Percentiles rank a stretch among this genome's conserved stretches.
Evolutionary conservation across 148 eudicot species (phyloP).

Genomic region (Vaccinium macrocarpon): DNA sequence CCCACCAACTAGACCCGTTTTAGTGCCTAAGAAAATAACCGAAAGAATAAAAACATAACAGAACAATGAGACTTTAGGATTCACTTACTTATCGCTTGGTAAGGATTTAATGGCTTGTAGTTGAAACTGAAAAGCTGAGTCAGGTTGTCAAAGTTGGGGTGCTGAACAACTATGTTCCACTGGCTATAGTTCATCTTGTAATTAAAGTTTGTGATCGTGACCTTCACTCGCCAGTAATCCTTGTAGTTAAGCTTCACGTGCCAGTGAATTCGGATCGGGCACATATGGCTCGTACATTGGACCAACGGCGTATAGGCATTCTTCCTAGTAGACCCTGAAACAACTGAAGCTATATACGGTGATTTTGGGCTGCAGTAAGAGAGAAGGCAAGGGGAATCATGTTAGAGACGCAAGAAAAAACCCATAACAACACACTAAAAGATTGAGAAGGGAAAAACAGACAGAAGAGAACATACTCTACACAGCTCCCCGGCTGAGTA

Average conservation of each 20-base stretch:
- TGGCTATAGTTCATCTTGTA: constrained; percentile 55
- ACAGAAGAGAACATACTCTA: constrained; percentile 36
- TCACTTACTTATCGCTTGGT: constrained; percentile 41
- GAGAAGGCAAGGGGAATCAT: constrained; percentile 10
- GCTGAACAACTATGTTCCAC: constrained; percentile 60
- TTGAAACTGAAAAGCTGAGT: constrained; percentile 55
- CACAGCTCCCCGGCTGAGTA: constrained; percentile 51
- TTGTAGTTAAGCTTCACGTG: constrained; percentile 54
- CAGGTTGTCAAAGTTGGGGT: constrained; percentile 55
- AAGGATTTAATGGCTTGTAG: constrained; percentile 53
- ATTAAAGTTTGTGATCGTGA: constrained; percentile 54
- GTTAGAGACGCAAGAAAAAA: constrained; percentile 12
- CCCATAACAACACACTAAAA: neutral
- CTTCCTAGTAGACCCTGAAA: constrained; percentile 25
- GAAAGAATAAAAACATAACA: neutral
- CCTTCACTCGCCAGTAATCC: constrained; percentile 55
- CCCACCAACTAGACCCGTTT: neutral
- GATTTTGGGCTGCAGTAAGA: constrained; percentile 35
- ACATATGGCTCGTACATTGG: constrained; percentile 61
- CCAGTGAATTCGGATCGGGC: constrained; percentile 58
- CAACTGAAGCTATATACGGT: constrained; percentile 44
- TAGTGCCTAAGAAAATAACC: neutral
- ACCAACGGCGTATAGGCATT: constrained; percentile 40
- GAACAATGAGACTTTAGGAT: neutral
- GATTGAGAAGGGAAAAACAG: neutral